Conservation (phyloP, 1,284 basidiomycete genomes). For the Malassezia equina region DNA sequence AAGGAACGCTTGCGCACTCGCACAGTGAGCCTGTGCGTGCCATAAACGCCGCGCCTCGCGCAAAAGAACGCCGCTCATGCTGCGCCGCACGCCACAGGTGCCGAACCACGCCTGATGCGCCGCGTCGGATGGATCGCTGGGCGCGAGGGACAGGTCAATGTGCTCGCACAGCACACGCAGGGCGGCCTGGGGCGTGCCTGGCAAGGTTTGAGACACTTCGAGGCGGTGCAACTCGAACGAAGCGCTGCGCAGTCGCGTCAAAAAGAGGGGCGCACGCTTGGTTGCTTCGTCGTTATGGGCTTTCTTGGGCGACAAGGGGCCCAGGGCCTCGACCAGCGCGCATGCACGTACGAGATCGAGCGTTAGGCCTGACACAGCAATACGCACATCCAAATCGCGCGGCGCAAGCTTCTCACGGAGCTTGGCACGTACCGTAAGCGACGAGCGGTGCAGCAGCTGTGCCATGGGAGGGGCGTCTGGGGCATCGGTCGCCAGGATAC, state of each 20-base stretch:
- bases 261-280: not conserved
- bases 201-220: constrained; percentile 13
- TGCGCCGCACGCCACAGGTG: constrained; percentile 27
- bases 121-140: constrained; percentile 26
- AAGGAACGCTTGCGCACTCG: constrained; percentile 21
- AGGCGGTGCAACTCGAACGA: constrained; percentile 11
- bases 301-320: not conserved
- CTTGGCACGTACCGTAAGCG: not conserved
- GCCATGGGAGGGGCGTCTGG: not conserved
- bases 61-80: not conserved
- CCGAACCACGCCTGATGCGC: constrained; percentile 42
- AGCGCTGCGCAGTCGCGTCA: not conserved
- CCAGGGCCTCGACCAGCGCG: not conserved
- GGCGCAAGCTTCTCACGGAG: not conserved
- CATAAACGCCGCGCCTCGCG: constrained; percentile 26
- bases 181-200: constrained; percentile 9
- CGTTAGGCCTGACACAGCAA: not conserved
- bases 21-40: constrained; percentile 19
- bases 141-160: constrained; percentile 25
- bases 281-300: no score
- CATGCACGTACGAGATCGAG: not conserved
- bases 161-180: constrained; percentile 5
- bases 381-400: not conserved
- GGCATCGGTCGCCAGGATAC: not conserved
- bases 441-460: not conserved